Base-by-base conservation (phyloP, 202 grass and related monocot species). In the Carex arenaria region DNA sequence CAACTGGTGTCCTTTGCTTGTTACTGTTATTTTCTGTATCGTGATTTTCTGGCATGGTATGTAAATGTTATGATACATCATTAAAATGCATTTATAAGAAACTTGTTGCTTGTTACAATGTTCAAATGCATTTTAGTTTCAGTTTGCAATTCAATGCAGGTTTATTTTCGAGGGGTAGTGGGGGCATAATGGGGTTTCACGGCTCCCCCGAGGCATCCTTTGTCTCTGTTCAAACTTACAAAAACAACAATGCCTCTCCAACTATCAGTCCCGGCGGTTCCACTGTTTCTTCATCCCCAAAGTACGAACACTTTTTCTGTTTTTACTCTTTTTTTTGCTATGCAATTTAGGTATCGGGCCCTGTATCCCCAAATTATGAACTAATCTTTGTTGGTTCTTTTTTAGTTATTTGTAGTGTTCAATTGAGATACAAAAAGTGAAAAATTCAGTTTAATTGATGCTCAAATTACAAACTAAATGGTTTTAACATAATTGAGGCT, bases 21-120 rank as follows among this genome's bases (percentile, higher is more conserved):
- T 99, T 57, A 99, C 96, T 31, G 71, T 94, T 86, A 64, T 99
- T 81, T 99, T 99, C 86, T 99, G 96, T 85, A 51, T 96, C 70
- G 91, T 99, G 62, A 95, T 99, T 78, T 83, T 99, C 28, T 99
- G 96, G 96, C 93, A 99, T 92, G 96, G 96, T 99, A 90, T 87
- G 79, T 80, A 3, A 23, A 19, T 9, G 45, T 28, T 13, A 1
- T 42, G 19, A 72, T 72, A 49, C n/a, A 69, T 42, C 10, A 15
- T 34, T 32, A 0, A 49, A 11, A 45, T 65, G 28, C 4, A 49
- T 49, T 49, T 49, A 72, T 19, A 72, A 49, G 43, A 9, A 45
- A 7, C 7, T 45, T 45, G 42, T 10, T 45, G 5, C 42, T 23
- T 20, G 4, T 72, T 72, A 26, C 42, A 72, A 51, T 51, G 42